phyloP scores from a whole-genome alignment of 2,329 filamentous ascomycete species.

The Oidium heveae region DNA sequence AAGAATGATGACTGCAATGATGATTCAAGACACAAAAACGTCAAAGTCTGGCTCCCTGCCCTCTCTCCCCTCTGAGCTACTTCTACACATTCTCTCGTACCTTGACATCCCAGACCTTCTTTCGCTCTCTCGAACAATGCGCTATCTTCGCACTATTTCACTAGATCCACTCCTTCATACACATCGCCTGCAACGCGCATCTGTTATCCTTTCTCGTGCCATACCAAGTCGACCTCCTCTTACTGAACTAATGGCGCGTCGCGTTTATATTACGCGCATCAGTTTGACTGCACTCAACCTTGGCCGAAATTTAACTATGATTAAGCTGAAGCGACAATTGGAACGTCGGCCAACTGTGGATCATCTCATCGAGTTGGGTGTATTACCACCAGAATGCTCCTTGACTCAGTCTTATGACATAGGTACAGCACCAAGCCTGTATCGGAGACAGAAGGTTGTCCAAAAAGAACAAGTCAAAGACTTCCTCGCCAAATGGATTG shows the following conservation, averaged over 20 bases:
- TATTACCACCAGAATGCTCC: slow-evolving; percentile 39
- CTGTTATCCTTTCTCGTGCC: slow-evolving; percentile 26
- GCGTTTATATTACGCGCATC: slow-evolving; percentile 42
- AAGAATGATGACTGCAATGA: too few species aligned
- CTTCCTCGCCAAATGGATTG: slow-evolving; percentile 37
- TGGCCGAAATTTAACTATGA: slow-evolving; percentile 34
- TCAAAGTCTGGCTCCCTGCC: too few species aligned
- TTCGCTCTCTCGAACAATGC: slow-evolving; percentile 17
- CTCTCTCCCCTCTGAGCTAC: slow-evolving; percentile 15
- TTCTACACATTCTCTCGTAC: slow-evolving; percentile 19
- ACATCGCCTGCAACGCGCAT: slow-evolving; percentile 31
- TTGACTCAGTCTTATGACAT: slow-evolving; percentile 14
- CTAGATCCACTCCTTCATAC: slow-evolving; percentile 39
- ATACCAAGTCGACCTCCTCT: slow-evolving; percentile 33
- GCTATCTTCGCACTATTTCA: slow-evolving; percentile 33
- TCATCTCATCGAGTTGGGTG: slow-evolving; percentile 33
- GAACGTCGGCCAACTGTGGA: slow-evolving; percentile 32
- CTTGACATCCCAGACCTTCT: slow-evolving; percentile 22
- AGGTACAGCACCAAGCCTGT: slow-evolving; percentile 26
- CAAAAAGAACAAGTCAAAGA: slow-evolving; percentile 46
- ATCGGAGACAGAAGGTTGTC: slow-evolving; percentile 34
- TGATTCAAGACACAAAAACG: too few species aligned
- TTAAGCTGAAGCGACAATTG: slow-evolving; percentile 36
- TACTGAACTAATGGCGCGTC: slow-evolving; percentile 33
- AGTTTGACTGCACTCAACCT: slow-evolving; percentile 38